Evolutionary conservation across 192 early-diverging fungal genomes (phyloP).

Genomic region (Coemansia pectinata): DNA sequence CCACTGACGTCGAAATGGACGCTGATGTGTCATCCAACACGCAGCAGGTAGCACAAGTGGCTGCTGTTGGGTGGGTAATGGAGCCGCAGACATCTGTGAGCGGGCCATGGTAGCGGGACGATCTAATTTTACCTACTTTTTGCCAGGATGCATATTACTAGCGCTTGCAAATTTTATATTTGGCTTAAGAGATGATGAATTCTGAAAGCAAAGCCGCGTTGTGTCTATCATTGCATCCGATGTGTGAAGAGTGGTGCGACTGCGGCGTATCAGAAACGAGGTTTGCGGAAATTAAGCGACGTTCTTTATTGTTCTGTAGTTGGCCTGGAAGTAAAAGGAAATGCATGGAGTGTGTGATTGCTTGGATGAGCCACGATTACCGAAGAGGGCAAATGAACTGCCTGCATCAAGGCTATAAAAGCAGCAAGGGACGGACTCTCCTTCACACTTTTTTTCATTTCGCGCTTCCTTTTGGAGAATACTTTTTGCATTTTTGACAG

Average conservation of each 20-base stretch:
- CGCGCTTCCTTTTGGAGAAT: neutral
- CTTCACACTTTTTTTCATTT: neutral
- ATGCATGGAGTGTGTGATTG: neutral
- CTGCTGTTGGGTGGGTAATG: neutral
- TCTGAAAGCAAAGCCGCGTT: neutral
- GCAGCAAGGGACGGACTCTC: neutral
- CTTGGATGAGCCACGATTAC: neutral
- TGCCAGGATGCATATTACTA: too few relatives aligned
- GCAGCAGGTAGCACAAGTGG: neutral
- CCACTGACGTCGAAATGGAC: neutral
- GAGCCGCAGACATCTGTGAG: neutral
- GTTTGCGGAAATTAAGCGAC: neutral
- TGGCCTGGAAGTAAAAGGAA: neutral
- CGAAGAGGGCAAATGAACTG: neutral
- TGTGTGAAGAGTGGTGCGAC: neutral
- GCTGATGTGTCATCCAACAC: neutral
- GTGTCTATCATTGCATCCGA: neutral
- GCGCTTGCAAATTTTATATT: neutral
- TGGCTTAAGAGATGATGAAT: neutral
- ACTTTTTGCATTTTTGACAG: neutral
- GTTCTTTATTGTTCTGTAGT: neutral
- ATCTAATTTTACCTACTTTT: neutral
- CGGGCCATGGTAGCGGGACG: neutral
- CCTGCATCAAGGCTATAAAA: neutral
- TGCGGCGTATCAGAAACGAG: neutral